These are phyloP conservation scores for Cladobotryum mycophilum DNA, from an alignment of 2,329 filamentous ascomycete genomes.

Conservation along the genomic window DNA sequence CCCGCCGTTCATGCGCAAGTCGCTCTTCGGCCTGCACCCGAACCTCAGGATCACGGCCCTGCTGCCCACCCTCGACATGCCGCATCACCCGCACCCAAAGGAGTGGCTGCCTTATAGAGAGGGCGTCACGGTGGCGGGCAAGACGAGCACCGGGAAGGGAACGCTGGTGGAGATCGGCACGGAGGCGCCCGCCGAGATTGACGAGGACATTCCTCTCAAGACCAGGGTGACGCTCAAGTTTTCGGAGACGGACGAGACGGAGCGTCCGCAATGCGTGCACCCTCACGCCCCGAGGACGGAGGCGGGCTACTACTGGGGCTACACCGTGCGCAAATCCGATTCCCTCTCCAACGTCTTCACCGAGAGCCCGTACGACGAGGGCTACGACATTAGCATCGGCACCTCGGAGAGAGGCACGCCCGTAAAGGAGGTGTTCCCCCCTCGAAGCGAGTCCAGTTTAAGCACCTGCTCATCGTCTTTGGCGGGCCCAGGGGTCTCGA, in stretches of 20 bases:
- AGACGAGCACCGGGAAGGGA: slow-evolving; percentile 35
- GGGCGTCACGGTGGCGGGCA: slow-evolving; percentile 56
- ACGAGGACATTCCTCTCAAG: slow-evolving; percentile 57
- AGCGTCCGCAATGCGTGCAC: slow-evolving; percentile 53
- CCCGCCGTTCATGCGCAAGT: slow-evolving; percentile 71
- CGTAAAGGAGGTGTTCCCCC: slow-evolving; percentile 41
- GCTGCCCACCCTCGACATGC: slow-evolving; percentile 75
- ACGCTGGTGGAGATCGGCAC: slow-evolving; percentile 55
- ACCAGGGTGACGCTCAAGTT: slow-evolving; percentile 71
- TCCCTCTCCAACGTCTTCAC: slow-evolving; percentile 71
- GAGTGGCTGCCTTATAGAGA: slow-evolving; percentile 79
- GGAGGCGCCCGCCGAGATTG: slow-evolving; percentile 49
- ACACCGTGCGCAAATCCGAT: slow-evolving; percentile 57
- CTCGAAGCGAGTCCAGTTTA: slow-evolving; percentile 44
- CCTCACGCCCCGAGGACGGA: slow-evolving; percentile 66
- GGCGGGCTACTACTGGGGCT: slow-evolving; percentile 83
- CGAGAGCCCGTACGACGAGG: slow-evolving; percentile 65
- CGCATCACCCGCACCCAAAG: slow-evolving; percentile 68
- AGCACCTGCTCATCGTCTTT: slow-evolving; percentile 72
- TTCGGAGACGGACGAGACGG: slow-evolving; percentile 37
- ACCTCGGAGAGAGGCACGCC: slow-evolving; percentile 70
- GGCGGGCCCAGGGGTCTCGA: slow-evolving; percentile 77
- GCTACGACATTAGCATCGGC: slow-evolving; percentile 77
- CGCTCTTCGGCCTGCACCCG: slow-evolving; percentile 70
- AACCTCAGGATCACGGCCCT: slow-evolving; percentile 69